Evolutionary conservation across 768 basidiomycete genomes (phyloP), one percentile per base, ranked within the genome.

Genomic region (Hydnum rufescens): DNA sequence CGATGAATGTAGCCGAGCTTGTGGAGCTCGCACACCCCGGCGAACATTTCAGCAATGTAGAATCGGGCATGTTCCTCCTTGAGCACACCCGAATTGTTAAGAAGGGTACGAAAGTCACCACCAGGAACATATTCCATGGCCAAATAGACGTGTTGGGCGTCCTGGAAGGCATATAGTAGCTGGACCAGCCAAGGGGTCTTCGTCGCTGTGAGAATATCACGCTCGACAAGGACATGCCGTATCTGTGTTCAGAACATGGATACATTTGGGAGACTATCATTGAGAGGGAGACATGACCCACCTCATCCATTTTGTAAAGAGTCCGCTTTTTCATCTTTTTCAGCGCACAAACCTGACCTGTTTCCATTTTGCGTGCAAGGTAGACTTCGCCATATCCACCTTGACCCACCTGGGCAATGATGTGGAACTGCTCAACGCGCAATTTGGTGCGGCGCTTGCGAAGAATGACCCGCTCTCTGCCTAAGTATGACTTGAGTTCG

Each of bases 91-190:
- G 92, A 90, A 64, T 96, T 99, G 67, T 96, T 99, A 34, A 99
- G 73, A 34, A 99, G 74, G 0, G 95, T 99, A 18, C 95, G 77
- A 70, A 99, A 99, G 63, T 99, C 95, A 48, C 95, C 95, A 22
- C 95, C 95, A 0, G 92, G 90, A 18, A 97, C 92, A 63, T 95
- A 97, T 71, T 97, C 92, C 93, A 97, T 97, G 1, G 93, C 93
- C 44, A 97, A 81, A 63, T 92, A 97, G 18, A 97, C 89, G 59
- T 84, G 73, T 52, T 82, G 72, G 0, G 77, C 70, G 61, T 99
- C 93, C 66, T 99, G 95, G 67, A 99, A 99, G 2, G 95, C 95
- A 62, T 99, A 99, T 3, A 99, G 69, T 4, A 99, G 70, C 25
- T 81, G 72, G 46, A 97, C 95, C 54, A 99, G 74, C 95, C 95